Evolutionary conservation across 75 land plant genomes (phyloP), one percentile per base, ranked within the genome.

Genomic region (Sequoia sempervirens): DNA sequence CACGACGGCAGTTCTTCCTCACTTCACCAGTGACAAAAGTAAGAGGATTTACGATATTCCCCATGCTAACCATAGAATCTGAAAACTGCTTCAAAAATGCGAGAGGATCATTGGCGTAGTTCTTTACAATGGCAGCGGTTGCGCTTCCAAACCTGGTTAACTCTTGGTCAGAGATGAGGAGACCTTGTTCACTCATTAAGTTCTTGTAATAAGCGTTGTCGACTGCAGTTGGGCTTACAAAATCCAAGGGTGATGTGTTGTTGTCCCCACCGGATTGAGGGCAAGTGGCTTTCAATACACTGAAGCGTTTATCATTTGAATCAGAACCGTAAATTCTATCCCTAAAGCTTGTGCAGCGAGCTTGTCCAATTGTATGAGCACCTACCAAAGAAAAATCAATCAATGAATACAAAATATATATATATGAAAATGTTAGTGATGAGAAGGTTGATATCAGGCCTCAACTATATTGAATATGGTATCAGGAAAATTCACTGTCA

Each of bases 301-400:
- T 47, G 32, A 88, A 85, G 80, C 89, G 83, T 4, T 85, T 9
- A 34, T 79, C 40, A 13, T 91, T 85, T 20, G 82, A 43, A 50
- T 81, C 74, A 82, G 86, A 88, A 37, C 89, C 92, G 80, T 97
- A 93, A 56, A 97, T 86, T 43, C 99, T 87, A 23, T 75, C 81
- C 5, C 91, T 83, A 82, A 90, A 91, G 69, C 86, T 91, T 58
- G 34, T 84, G 83, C 99, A 97, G 4, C 92, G 90, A 11, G 94
- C 93, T 86, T 90, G 78, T 6, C 99, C 97, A 23, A 97, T 93
- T 36, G 97, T 95, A 84, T 97, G 99, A 0, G 93, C 91, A 2
- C 96, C 98, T 96, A 89, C 68, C 75, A 20, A 79, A n/a, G 28
- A 6, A 14, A 26, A 64, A 75, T 34, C 41, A 41, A 75, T 28